Evolutionary conservation across 129 eudicot species (phyloP), one percentile per base, ranked within the genome.

Genomic region (Sambucus nigra): DNA sequence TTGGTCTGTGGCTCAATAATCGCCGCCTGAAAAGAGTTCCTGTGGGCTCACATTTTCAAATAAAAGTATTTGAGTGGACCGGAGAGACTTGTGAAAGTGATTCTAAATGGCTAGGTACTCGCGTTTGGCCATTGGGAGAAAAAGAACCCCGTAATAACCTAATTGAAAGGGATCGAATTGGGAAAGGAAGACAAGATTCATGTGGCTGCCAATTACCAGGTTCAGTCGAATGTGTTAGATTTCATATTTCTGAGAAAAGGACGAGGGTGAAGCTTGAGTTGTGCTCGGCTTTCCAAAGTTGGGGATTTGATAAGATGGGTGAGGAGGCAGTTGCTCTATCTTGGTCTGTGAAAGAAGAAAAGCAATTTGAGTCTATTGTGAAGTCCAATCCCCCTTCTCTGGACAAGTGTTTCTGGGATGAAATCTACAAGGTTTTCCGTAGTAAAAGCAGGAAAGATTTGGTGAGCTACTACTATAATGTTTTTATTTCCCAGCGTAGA

Each of bases 381-480:
- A 72, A 72, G 68, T 57, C 65, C 13, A 81, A 79, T 51, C 83
- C 81, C 0, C 63, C 26, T 23, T 78, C 93, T 16, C 57, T 55
- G 7, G 81, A 61, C 1, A 66, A 59, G 69, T 42, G 66, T 59
- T 85, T 85, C 26, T 85, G 94, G 98, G 66, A 70, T 17, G 80
- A 76, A 52, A 62, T 89, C 25, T 7, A 38, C 44, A 61, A 63
- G 18, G 21, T 15, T 48, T 81, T 89, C 16, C 66, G 66, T 21
- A 35, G 41, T 42, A 85, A 69, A 61, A 60, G 66, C 20, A 76
- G 71, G 67, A 41, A 63, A 32, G 74, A 77, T 45, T 70, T 81
- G 23, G 94, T 89, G 56, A 76, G 80, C 52, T 89, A 81, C 71
- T 84, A 84, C 65, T 85, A 64, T 54, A 89, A 86, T 22, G 95